Evolutionary conservation across 2,329 filamentous ascomycete species (phyloP), one percentile per base, ranked within the genome.

Genomic region (Aspergillus glaucus): DNA sequence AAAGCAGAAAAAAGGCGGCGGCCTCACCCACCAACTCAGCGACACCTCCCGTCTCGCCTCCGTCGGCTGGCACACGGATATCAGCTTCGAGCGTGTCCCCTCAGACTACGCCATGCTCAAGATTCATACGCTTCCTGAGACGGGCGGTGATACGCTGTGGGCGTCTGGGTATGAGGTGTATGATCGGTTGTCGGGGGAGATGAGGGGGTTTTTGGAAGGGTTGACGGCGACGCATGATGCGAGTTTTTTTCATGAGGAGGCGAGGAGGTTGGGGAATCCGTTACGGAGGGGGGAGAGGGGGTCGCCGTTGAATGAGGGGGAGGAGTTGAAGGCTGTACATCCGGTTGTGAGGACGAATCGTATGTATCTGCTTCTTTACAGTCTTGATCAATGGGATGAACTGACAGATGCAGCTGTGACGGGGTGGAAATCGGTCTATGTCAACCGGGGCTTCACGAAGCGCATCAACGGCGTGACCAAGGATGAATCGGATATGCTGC

Each of bases 121-220:
- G 45, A 68, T 84, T 2, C 75, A 75, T 6, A 68, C 79, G 37
- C 66, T 84, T 0, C 81, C 80, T 0, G 68, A 71, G 44, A 80
- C 76, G 0, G 80, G 80, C 5, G 75, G 79, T 39, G 79, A 84
- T 62, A 85, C 83, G 0, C 74, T 86, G 3, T 86, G 82, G 81
- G 82, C 82, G 0, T 82, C 79, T 1, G 81, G 80, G 0, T 85
- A 85, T 58, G 81, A 86, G 57, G 64, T 84, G 6, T 86, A 84
- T 58, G 82, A 86, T 59, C 76, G 80, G 28, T 70, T 86, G 47
- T 81, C 78, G 8, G 68, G 71, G 2, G 69, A 77, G 0, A 77
- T 79, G 51, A 79, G 78, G 46, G 66, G 66, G 17, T 84, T 85
- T 61, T 70, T 85, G 30, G 81, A 85, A 48, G 64, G 66, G 0